Evolutionary conservation across 148 eudicot species (phyloP).

Genomic region (Amaranthus palmeri): DNA sequence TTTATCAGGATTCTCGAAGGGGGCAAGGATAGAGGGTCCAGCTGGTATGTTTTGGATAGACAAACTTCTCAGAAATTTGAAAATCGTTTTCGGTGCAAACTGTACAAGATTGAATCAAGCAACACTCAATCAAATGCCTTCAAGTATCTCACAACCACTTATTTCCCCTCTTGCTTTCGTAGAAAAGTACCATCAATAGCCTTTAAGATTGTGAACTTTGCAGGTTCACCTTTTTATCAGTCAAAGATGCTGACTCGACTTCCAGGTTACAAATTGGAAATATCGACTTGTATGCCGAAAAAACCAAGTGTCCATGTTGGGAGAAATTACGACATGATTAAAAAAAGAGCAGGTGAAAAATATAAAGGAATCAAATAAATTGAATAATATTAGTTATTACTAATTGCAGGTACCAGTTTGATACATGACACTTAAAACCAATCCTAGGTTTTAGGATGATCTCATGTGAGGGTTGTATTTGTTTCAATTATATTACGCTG

Average conservation of each 20-base stretch:
- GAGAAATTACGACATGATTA: background rate
- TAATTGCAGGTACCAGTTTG: background rate
- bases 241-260: constrained; percentile 53
- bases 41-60: constrained; percentile 62
- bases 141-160: constrained; percentile 40
- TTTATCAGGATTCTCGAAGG: constrained; percentile 82
- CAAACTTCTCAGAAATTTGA: constrained; percentile 68
- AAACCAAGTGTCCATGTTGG: constrained; percentile 3
- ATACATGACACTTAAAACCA: background rate
- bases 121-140: constrained; percentile 54
- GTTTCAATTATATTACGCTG: background rate
- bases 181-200: background rate
- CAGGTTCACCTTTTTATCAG: constrained; percentile 73
- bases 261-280: constrained; percentile 81
- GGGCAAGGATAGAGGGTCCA: constrained; percentile 76
- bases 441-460: background rate
- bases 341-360: background rate
- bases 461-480: background rate
- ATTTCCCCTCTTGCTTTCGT: background rate
- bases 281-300: constrained; percentile 65
- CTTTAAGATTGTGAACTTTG: constrained; percentile 3
- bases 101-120: constrained; percentile 38
- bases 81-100: constrained; percentile 61
- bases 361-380: background rate
- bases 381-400: background rate